Evolutionary conservation across 176 grass and related monocot species (phyloP).

Genomic region (Zoysia pacifica): DNA sequence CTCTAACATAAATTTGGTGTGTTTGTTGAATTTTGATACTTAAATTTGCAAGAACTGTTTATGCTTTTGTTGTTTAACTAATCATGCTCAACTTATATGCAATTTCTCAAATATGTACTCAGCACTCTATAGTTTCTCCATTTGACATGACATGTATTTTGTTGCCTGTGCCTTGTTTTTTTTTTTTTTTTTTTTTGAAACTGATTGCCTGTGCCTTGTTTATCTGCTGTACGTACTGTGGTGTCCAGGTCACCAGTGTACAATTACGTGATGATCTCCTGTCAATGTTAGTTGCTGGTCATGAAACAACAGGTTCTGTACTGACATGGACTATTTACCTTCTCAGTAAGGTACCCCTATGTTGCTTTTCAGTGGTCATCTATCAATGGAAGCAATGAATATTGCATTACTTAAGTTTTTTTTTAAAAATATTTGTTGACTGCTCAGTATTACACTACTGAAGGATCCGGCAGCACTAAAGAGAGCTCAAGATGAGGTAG

Average conservation of each 20-base stretch:
- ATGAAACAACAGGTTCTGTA: constrained; percentile 98
- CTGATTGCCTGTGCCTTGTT: not conserved
- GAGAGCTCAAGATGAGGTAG: constrained; percentile 86
- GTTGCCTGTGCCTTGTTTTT: not conserved
- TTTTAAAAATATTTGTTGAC: constrained; percentile 69
- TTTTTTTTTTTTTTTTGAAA: not conserved
- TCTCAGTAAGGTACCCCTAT: constrained; percentile 85
- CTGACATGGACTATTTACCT: constrained; percentile 97
- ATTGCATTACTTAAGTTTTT: constrained; percentile 44
- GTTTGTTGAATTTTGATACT: constrained; percentile 5
- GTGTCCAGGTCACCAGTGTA: constrained; percentile 71
- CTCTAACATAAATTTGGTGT: not conserved
- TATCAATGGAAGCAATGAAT: constrained; percentile 23
- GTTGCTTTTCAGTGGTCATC: constrained; percentile 15
- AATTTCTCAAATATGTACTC: constrained; percentile 5
- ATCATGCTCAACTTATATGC: not conserved
- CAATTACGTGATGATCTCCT: constrained; percentile 95
- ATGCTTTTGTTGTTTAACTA: constrained; percentile 13
- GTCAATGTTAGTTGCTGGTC: constrained; percentile 98
- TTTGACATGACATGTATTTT: constrained; percentile 18
- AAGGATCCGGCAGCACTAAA: constrained; percentile 76
- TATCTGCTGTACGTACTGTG: constrained; percentile 23
- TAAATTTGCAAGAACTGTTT: not conserved
- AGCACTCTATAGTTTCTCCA: not conserved
- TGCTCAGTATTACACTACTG: constrained; percentile 57